These are phyloP conservation scores for Cladorrhinum sp. DNA, from an alignment of 2,329 filamentous ascomycete genomes.

Conservation along the genomic window DNA sequence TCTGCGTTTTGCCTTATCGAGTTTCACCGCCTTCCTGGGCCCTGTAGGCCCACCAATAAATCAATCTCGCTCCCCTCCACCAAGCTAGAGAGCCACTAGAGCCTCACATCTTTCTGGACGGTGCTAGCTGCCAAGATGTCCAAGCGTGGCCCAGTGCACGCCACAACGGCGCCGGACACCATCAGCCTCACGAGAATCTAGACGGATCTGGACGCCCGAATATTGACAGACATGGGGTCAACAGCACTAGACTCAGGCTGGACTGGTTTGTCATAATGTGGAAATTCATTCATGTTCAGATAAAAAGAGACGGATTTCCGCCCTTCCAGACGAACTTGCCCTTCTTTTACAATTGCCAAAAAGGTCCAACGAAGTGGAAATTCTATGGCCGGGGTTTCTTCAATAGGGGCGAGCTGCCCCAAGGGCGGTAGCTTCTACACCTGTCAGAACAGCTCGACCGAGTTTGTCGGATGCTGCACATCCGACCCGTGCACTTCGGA, in stretches of 20 bases:
- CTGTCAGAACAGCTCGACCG: slow-evolving; percentile 31
- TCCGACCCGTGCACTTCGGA: slow-evolving; percentile 20
- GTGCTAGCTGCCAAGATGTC: neutral
- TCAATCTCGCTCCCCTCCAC: neutral
- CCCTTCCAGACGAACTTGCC: neutral
- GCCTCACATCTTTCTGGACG: neutral
- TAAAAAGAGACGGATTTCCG: neutral
- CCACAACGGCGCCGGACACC: no score
- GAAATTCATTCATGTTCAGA: no score
- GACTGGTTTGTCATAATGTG: no score
- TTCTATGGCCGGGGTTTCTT: neutral
- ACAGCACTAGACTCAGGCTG: neutral
- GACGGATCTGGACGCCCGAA: no score
- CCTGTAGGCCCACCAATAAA: neutral
- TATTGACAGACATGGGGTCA: neutral
- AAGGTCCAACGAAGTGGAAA: neutral
- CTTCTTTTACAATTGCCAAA: neutral
- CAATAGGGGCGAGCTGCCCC: slow-evolving; percentile 27
- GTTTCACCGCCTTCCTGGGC: no score
- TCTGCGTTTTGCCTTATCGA: neutral
- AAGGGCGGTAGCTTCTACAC: slow-evolving; percentile 36
- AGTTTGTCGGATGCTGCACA: slow-evolving; percentile 43
- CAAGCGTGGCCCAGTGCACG: no score
- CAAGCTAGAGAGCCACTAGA: neutral
- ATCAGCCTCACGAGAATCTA: no score